These are phyloP conservation scores for Lichenothelia convexa DNA, from an alignment of 495 filamentous ascomycete genomes.

Conservation along the genomic window DNA sequence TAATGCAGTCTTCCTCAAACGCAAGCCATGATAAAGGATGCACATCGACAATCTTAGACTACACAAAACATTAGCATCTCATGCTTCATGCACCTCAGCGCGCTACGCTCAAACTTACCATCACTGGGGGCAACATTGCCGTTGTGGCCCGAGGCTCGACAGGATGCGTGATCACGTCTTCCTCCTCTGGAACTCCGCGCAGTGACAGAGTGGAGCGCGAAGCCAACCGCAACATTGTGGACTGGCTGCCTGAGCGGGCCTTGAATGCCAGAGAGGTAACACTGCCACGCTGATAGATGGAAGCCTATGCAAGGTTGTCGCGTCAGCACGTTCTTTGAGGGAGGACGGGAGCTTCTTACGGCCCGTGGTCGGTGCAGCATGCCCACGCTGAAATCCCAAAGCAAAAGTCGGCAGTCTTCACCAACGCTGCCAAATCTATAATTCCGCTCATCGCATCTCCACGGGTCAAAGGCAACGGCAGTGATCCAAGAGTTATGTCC, in stretches of 20 bases:
- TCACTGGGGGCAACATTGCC: conserved; percentile 80
- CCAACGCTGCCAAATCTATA: conserved; percentile 94
- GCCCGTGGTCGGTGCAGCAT: conserved; percentile 84
- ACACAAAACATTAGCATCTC: not conserved
- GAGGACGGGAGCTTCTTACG: conserved; percentile 26
- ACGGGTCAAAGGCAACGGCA: conserved; percentile 81
- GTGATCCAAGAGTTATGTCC: conserved; percentile 94
- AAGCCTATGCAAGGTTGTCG: too few relatives aligned
- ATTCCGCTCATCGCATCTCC: conserved; percentile 85
- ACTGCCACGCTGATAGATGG: too few relatives aligned
- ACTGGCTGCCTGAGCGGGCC: conserved; percentile 39
- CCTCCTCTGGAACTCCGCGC: conserved; percentile 26
- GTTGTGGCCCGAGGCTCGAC: conserved; percentile 65
- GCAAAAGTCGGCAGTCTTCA: conserved; percentile 70
- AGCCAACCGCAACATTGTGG: conserved; percentile 21
- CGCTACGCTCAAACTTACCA: conserved; percentile 33
- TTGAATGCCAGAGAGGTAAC: too few relatives aligned
- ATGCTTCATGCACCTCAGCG: too few relatives aligned
- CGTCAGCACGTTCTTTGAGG: conserved; percentile 1
- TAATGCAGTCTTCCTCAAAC: conserved; percentile 78
- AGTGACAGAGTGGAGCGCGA: conserved; percentile 27
- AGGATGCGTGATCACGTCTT: conserved; percentile 44
- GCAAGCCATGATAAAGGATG: conserved; percentile 79
- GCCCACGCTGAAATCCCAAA: conserved; percentile 96
- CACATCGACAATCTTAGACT: conserved; percentile 72